Percentiles rank a stretch among this genome's conserved stretches.
Conservation (phyloP, 2,329 filamentous ascomycete genomes). For the Aspergillus uvarum region DNA sequence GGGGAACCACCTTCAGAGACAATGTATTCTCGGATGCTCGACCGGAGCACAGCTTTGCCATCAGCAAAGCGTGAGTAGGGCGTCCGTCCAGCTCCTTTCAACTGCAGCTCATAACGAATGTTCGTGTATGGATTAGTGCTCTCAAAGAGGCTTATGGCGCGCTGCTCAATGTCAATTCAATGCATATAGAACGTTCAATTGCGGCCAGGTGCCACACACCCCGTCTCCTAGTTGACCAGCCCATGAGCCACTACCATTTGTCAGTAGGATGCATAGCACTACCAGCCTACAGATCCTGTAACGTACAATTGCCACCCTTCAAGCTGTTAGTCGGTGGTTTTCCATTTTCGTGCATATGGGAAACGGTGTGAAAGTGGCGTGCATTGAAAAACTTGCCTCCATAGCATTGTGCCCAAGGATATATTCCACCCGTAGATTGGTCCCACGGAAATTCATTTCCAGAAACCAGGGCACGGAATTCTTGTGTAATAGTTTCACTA, state of each 20-base stretch:
- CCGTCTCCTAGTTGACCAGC: conserved; percentile 95
- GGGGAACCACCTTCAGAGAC: conserved; percentile 69
- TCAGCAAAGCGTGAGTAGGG: conserved; percentile 97
- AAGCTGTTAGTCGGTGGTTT: conserved; percentile 11
- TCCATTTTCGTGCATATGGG: not conserved
- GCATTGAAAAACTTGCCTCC: conserved; percentile 65
- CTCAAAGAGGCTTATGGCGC: conserved; percentile 93
- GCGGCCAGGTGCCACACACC: conserved; percentile 27
- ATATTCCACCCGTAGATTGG: conserved; percentile 72
- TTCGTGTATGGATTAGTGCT: conserved; percentile 70
- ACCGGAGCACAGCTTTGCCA: conserved; percentile 87
- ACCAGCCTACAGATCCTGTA: not conserved
- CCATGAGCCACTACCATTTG: conserved; percentile 69
- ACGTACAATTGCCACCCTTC: conserved; percentile 53
- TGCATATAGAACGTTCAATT: not conserved
- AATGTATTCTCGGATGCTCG: conserved; percentile 90
- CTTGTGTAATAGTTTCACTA: conserved; percentile 67
- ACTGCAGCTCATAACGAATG: conserved; percentile 81
- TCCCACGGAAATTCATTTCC: conserved; percentile 82
- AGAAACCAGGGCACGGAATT: conserved; percentile 74
- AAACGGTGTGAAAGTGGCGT: not conserved
- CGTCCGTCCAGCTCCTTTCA: conserved; percentile 91
- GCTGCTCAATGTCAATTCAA: conserved; percentile 30
- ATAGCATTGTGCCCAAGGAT: conserved; percentile 98
- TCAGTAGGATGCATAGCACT: conserved; percentile 30